These are phyloP conservation scores for Metschnikowia borealis DNA, from an alignment of 805 yeast genomes.

Conservation along the genomic window DNA sequence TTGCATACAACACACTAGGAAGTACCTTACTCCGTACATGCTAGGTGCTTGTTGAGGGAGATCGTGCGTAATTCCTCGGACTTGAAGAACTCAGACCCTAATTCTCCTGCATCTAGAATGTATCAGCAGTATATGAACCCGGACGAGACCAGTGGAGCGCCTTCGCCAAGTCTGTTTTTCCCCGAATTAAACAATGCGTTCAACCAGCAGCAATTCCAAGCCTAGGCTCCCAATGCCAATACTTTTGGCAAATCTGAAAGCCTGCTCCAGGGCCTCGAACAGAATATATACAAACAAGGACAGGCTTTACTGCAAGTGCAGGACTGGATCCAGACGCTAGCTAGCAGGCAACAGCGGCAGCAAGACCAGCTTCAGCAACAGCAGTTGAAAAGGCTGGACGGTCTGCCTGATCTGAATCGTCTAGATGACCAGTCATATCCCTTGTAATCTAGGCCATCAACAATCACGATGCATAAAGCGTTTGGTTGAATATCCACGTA, in stretches of 20 bases:
- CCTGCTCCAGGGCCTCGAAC: conserved; percentile 37
- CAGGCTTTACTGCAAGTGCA: conserved; percentile 52
- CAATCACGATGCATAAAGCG: no score
- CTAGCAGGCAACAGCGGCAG: conserved; percentile 17
- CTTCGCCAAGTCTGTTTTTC: conserved; percentile 32
- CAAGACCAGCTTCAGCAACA: conserved; percentile 18
- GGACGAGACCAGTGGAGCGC: conserved; percentile 17
- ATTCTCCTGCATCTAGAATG: conserved; percentile 24
- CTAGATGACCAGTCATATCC: conserved; percentile 17
- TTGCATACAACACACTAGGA: no score
- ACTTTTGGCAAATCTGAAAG: not conserved
- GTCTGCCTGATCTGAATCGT: conserved; percentile 7
- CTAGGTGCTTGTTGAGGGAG: no score
- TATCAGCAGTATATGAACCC: conserved; percentile 31
- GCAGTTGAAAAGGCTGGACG: conserved; percentile 8
- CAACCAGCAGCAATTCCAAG: not conserved
- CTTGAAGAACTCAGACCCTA: conserved; percentile 6
- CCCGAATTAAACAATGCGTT: conserved; percentile 27
- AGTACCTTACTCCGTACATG: no score
- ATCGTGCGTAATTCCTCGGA: conserved; percentile 14
- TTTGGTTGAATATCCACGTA: no score
- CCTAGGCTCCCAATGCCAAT: not conserved
- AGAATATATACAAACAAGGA: conserved; percentile 46
- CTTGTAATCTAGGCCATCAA: no score
- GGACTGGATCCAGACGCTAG: conserved; percentile 46